Percentiles rank a stretch among this genome's conserved stretches.
These are phyloP conservation scores for Lindgomyces ingoldianus DNA, from an alignment of 495 filamentous ascomycete genomes.

Conservation along the genomic window DNA sequence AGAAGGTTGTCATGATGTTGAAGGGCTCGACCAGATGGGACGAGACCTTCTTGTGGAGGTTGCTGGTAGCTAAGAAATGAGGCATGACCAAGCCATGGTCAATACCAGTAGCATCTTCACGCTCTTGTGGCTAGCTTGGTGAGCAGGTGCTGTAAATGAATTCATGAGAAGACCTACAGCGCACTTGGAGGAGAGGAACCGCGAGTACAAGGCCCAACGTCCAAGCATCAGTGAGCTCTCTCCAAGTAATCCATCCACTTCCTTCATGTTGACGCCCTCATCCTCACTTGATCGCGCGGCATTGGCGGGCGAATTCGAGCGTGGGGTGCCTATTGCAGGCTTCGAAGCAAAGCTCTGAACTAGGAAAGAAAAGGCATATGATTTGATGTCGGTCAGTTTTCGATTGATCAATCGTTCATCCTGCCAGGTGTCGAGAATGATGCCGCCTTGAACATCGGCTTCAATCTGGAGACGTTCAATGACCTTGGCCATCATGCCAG, in stretches of 20 bases:
- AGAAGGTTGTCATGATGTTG: conserved; percentile 88
- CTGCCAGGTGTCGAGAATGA: conserved; percentile 91
- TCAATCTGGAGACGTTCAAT: conserved; percentile 92
- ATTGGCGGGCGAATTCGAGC: conserved; percentile 66
- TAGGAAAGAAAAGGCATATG: conserved; percentile 94
- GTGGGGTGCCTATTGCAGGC: conserved; percentile 42
- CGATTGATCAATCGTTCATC: conserved; percentile 84
- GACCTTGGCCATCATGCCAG: conserved; percentile 90
- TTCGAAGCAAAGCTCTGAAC: conserved; percentile 83
- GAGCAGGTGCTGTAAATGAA: conserved; percentile 18
- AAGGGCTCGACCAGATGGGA: conserved; percentile 74
- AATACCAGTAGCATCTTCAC: conserved; percentile 19
- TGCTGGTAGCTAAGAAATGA: conserved; percentile 69
- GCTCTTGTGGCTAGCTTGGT: conserved; percentile 37
- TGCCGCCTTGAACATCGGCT: conserved; percentile 95
- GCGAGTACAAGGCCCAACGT: conserved; percentile 87
- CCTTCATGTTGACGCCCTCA: conserved; percentile 92
- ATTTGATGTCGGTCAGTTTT: conserved; percentile 88
- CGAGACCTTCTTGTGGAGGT: conserved; percentile 71
- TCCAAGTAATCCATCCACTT: conserved; percentile 80
- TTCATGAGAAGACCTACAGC: conserved; percentile 54
- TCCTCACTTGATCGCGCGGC: conserved; percentile 66
- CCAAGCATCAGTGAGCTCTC: conserved; percentile 90
- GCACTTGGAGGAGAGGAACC: conserved; percentile 84
- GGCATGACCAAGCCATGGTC: conserved; percentile 57